Conservation (phyloP, 2,329 filamentous ascomycete genomes). For the Aspergillus floridensis region DNA sequence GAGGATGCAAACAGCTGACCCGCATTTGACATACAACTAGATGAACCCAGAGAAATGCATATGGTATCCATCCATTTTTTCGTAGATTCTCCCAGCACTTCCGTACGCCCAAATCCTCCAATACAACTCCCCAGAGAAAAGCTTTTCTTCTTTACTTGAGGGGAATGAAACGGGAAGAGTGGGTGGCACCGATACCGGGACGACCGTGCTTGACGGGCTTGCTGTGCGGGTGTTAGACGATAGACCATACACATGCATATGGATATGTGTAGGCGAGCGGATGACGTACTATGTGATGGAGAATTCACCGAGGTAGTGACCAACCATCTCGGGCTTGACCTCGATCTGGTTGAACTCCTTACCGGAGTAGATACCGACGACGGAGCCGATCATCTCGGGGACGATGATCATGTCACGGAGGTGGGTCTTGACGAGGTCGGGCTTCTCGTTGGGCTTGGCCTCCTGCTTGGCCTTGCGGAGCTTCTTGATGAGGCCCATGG, state of each 20-base stretch:
- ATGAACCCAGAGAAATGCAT: conserved; percentile 30
- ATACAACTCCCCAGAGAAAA: conserved; percentile 35
- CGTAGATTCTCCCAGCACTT: conserved; percentile 34
- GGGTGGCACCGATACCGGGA: conserved; percentile 99
- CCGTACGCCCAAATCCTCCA: conserved; percentile 34
- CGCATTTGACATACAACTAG: conserved; percentile 41
- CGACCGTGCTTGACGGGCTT: conserved; percentile 99
- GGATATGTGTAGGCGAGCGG: background rate
- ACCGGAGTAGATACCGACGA: conserved; percentile 98
- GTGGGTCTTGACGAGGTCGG: conserved; percentile 98
- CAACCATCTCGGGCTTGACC: conserved; percentile 99
- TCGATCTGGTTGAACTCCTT: conserved; percentile 99
- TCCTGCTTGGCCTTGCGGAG: conserved; percentile 99
- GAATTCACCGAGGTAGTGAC: conserved; percentile 99
- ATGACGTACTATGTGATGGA: conserved; percentile 96
- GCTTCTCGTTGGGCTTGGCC: conserved; percentile 99
- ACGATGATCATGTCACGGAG: conserved; percentile 99
- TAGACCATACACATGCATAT: background rate
- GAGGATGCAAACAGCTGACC: conserved; percentile 41
- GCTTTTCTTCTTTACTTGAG: conserved; percentile 75
- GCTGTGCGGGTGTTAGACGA: conserved; percentile 64
- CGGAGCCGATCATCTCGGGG: conserved; percentile 98
- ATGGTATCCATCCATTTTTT: conserved; percentile 38
- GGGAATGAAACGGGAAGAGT: conserved; percentile 99
- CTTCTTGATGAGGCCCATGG: conserved; percentile 99